Base-by-base conservation (phyloP, 129 eudicot genomes). In the Escallonia herrerae region DNA sequence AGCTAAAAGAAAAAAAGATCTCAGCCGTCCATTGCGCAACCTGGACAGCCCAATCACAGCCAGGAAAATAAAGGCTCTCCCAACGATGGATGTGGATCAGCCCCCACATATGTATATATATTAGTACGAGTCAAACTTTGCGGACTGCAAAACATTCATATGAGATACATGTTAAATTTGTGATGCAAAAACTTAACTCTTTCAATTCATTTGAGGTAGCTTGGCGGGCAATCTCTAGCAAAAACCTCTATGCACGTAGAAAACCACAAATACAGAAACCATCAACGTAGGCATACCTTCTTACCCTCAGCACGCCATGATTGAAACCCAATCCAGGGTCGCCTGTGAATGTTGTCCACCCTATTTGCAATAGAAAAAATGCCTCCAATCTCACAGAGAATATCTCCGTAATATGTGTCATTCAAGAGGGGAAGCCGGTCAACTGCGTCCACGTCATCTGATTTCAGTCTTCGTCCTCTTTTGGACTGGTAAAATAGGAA, bases 291-390 rank as follows among this genome's bases (percentile, higher is more conserved):
- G 64, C 74, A 40, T 75, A 88, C 98, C 95, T 83, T 83, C 77
- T 85, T 88, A n/a, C 91, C 96, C 68, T 89, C 71, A 71, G 98
- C 91, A 54, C 87, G 89, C 98, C 98, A 93, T 44, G 98, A 93
- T 70, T 93, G 98, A 80, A 85, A 93, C 38, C 98, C 98, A 67
- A 93, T 88, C 98, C 98, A 88, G 15, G 98, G 96, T 66, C 91
- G 71, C 72, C 79, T 88, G 65, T 93, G 98, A 81, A 93, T 84
- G 63, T 88, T 76, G 67, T 88, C 98, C 65, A 93, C 74, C 63
- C 83, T 68, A 76, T 85, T 83, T 66, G 98, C 98, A 73, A 93
- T 79, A 5, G 98, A 62, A 80, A 93, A 93, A 91, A 93, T 88
- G 77, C 98, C 98, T 60, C 96, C 96, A 68, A 83, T 83, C 82